Evolutionary conservation across 148 eudicot species (phyloP), one percentile per base, ranked within the genome.

Genomic region (Vaccinium myrtillus): DNA sequence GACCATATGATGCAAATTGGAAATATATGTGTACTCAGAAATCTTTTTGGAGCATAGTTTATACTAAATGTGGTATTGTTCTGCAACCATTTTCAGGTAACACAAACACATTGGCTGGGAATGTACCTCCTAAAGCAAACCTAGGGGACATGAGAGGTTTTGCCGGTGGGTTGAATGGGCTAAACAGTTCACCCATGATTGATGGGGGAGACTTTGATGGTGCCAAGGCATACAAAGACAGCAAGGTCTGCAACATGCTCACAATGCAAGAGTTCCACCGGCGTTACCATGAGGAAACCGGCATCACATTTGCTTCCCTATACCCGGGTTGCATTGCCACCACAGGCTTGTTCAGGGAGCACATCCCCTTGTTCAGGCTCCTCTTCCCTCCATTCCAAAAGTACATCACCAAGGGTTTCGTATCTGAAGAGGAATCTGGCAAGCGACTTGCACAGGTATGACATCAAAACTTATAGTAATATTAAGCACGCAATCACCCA

Each of bases 231-330:
- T 96, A 94, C 86, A 96, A 96, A 79, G 98, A 96, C 88, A 94
- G 98, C 90, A 96, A 96, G 89, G 98, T 96, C 4, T 96, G 98
- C 90, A 96, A 96, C 91, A 96, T 96, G 98, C 98, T 96, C 43
- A 96, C 96, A 2, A 95, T 96, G 98, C 98, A 94, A 87, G 98
- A 96, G 83, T 90, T 96, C 86, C 98, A 96, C 80, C 83, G 91
- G 43, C 95, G 96, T 11, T 93, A 83, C 90, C 96, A 96, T 18
- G 95, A 94, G 82, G 98, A 96, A 78, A 91, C 93, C 1, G 97
- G 97, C 71, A 88, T 95, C 79, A 90, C 95, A 4, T 95, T 95
- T 69, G 92, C 98, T 19, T 95, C 98, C n/a, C 93, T 95, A 39
- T 95, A 95, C 87, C 98, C 98, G 2, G 98, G 98, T n/a, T 94